Conservation (phyloP, 352 stramenopile genomes). For the Phytophthora palmivora region DNA sequence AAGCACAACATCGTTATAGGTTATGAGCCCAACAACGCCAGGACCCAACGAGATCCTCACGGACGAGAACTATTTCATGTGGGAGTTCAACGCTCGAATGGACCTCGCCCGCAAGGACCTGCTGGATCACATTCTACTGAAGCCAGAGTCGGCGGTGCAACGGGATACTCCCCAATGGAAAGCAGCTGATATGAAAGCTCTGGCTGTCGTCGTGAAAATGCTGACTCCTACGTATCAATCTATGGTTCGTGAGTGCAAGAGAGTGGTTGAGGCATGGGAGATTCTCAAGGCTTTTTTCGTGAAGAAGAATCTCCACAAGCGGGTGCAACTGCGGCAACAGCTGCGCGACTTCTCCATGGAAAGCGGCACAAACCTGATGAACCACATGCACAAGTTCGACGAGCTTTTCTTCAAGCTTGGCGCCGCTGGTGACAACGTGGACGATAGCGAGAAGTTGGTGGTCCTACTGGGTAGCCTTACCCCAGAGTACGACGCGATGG, state of each 20-base stretch:
- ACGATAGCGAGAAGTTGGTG: conserved; percentile 16
- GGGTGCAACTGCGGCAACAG: conserved; percentile 30
- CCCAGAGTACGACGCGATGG: conserved; percentile 30
- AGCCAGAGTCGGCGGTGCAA: no score
- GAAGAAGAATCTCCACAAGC: conserved; percentile 24
- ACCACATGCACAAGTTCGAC: conserved; percentile 25
- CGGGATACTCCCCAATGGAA: no score
- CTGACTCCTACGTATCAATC: background rate
- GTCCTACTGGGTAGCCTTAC: conserved; percentile 21
- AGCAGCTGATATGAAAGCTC: no score
- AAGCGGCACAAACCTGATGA: conserved; percentile 18
- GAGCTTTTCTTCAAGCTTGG: conserved; percentile 18
- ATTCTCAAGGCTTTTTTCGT: conserved; percentile 26
- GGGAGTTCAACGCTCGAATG: no score
- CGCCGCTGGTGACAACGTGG: conserved; percentile 17
- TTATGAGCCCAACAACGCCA: no score
- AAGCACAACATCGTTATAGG: no score
- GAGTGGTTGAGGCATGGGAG: conserved; percentile 18
- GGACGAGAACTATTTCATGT: no score
- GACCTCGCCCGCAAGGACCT: no score
- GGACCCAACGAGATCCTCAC: no score
- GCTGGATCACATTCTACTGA: no score
- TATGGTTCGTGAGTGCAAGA: conserved; percentile 14
- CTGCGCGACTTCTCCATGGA: conserved; percentile 20
- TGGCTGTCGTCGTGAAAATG: no score